These are phyloP conservation scores for Cyclocybe cylindracea DNA, from an alignment of 768 basidiomycete genomes.

Conservation along the genomic window DNA sequence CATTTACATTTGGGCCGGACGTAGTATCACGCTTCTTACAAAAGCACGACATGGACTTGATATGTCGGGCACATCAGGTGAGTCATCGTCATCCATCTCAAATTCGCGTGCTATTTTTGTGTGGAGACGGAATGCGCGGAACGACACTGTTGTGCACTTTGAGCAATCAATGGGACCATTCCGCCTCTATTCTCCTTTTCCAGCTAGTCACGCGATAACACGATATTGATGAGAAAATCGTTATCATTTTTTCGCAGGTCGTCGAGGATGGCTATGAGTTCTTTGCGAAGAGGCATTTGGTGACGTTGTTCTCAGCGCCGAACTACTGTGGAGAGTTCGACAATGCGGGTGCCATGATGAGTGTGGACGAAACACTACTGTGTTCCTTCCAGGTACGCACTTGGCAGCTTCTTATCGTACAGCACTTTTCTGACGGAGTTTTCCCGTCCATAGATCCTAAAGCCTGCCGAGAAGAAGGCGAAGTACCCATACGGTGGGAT, in stretches of 20 bases:
- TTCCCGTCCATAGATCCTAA: conserved; percentile 71
- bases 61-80: conserved; percentile 97
- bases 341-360: conserved; percentile 99
- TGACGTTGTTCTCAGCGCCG: conserved; percentile 96
- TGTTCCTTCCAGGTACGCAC: conserved; percentile 92
- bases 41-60: conserved; percentile 99
- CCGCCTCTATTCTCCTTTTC: background rate
- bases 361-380: conserved; percentile 93
- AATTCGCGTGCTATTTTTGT: conserved; percentile 1
- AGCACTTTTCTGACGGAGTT: background rate
- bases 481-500: conserved; percentile 89
- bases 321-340: conserved; percentile 97
- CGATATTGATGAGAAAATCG: conserved; percentile 5
- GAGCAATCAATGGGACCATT: background rate
- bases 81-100: conserved; percentile 23
- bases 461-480: conserved; percentile 98
- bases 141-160: background rate
- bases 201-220: background rate
- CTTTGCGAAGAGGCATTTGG: conserved; percentile 95
- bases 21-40: conserved; percentile 98
- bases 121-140: background rate
- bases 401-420: background rate
- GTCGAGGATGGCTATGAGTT: conserved; percentile 99
- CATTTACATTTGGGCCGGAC: conserved; percentile 98
- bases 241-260: conserved; percentile 51